These are phyloP conservation scores for Macadamia integrifolia DNA, from an alignment of 164 flowering plant genomes.

Conservation along the genomic window DNA sequence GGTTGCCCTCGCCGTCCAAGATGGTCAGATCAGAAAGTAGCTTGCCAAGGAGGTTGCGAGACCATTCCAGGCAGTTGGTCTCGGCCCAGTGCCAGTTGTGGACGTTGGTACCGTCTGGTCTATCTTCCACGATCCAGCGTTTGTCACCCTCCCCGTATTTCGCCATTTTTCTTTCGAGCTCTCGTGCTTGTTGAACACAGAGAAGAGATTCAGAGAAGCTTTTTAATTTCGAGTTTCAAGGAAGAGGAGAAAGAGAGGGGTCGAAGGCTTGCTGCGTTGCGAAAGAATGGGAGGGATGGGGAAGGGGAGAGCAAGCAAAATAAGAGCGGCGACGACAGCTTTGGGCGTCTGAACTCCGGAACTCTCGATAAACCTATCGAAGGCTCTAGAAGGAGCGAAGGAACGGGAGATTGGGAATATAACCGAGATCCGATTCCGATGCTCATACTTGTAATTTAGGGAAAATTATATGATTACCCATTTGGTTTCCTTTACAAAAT, in stretches of 20 bases:
- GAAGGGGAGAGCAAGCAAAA: neutral
- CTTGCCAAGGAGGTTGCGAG: conserved; percentile 45
- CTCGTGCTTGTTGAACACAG: neutral
- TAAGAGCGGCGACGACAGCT: too few species aligned
- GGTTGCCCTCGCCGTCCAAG: conserved; percentile 63
- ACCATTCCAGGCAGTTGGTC: conserved; percentile 91
- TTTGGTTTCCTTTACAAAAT: too few species aligned
- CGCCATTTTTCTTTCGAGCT: conserved; percentile 45
- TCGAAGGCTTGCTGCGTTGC: neutral
- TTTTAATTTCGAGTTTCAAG: too few species aligned
- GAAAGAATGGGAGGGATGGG: neutral
- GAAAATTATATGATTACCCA: too few species aligned
- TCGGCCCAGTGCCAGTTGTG: conserved; percentile 99
- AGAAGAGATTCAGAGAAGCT: neutral
- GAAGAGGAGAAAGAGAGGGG: neutral
- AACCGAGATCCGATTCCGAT: too few species aligned
- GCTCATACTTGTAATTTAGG: too few species aligned
- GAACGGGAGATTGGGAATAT: neutral
- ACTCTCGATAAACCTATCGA: neutral
- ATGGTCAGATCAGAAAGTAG: conserved; percentile 49
- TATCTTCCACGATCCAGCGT: conserved; percentile 96
- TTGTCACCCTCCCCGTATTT: conserved; percentile 95
- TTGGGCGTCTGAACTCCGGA: neutral
- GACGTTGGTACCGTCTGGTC: conserved; percentile 94
- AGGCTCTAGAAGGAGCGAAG: neutral